phyloP scores from a whole-genome alignment of 1,284 basidiomycete genomes.

The Entoloma clypeatum region DNA sequence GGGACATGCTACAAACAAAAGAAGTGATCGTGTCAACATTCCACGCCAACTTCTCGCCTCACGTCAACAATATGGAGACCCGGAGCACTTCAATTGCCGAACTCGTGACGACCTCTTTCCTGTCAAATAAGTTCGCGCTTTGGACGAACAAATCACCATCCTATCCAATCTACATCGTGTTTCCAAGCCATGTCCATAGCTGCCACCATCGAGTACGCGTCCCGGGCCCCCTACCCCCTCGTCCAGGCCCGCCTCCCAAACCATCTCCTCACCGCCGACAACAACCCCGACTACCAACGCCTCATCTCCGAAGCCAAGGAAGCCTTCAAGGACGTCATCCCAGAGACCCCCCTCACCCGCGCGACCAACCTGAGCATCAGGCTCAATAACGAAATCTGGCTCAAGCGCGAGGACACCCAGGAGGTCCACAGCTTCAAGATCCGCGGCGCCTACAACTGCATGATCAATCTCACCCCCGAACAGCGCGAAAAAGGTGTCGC shows the following conservation, averaged over 20 bases:
- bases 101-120: too few species aligned
- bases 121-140: too few species aligned
- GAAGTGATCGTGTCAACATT: too few species aligned
- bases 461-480: constrained; percentile 85
- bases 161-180: too few species aligned
- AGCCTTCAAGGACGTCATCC: constrained; percentile 92
- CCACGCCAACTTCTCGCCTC: too few species aligned
- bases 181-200: constrained; percentile 49
- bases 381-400: constrained; percentile 90
- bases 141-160: too few species aligned
- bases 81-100: too few species aligned
- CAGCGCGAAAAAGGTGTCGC: constrained; percentile 97
- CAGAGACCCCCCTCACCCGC: constrained; percentile 87
- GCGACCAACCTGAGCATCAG: constrained; percentile 85
- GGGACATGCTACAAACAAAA: too few species aligned
- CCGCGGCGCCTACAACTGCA: constrained; percentile 97
- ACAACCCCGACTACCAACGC: constrained; percentile 89
- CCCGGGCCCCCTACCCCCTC: constrained; percentile 59
- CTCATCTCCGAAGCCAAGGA: constrained; percentile 92
- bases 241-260: constrained; percentile 64
- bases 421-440: constrained; percentile 99
- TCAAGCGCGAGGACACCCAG: constrained; percentile 94
- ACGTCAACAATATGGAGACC: too few species aligned
- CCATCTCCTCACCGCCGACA: constrained; percentile 63
- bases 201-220: constrained; percentile 64